Base-by-base conservation (phyloP, 2,329 filamentous ascomycete species). In the Penicillium sp. region DNA sequence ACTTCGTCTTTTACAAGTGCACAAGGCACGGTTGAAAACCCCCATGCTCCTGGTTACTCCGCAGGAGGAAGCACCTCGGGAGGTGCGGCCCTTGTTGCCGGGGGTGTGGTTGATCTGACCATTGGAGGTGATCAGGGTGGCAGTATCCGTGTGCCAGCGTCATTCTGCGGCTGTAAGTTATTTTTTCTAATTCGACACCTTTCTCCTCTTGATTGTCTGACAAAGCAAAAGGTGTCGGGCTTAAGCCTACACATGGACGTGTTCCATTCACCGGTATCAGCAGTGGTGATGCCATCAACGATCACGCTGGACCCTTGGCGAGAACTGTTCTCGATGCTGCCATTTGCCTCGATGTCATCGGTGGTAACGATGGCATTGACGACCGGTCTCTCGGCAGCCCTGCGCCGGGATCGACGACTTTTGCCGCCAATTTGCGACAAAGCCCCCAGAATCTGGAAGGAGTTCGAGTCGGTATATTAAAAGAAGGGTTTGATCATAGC, bases 201-300 rank as follows among this genome's bases (percentile, higher is more conserved):
- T 32, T 32, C 7, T 32, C 29, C 29, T 8, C 29, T 7, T 8
- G 11, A 32, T 18, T 18, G 0, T 18, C 46, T 40, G 47, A 41
- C 12, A 26, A 2, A 0, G 3, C 26, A 6, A 12, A 18, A 63
- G 60, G 60, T 35, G 70, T 73, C 3, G 75, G 75, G 0, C 61
- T 79, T 25, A 80, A 80, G 52, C 76, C 78, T 0, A 80, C 76
- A 0, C 70, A 75, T 46, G 73, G 75, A 0, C 63, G 79, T 0
- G 68, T 81, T 0, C 77, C 78, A 0, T 80, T 72, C 45, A 80
- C 74, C 0, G 77, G 75, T 0, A 69, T 76, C 39, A 68, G 69
- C 2, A 73, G 70, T 35, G 73, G 75, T 0, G 75, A 79, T 48
- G 68, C 76, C 0, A 69, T 76, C 1, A 73, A 78, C 37, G 78